Base-by-base conservation (phyloP, 1,139 yeast species). In the Zygoascus sp. region DNA sequence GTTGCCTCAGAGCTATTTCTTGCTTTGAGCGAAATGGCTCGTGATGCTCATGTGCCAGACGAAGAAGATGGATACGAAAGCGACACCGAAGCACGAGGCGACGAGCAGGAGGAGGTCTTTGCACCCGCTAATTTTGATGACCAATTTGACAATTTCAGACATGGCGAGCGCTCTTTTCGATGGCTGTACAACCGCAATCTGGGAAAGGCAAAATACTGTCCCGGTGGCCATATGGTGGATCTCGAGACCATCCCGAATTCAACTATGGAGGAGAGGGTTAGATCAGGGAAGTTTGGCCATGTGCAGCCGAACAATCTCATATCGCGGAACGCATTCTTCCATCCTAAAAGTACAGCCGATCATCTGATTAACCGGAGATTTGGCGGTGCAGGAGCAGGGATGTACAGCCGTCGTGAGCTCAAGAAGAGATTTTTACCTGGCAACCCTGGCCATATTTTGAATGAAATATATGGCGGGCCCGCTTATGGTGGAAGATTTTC, bases 401-500 rank as follows among this genome's bases (percentile, higher is more conserved):
- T n/a, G 28, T 11, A 30, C 40, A 10, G 49, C 50, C 39, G 35
- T 30, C 38, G 40, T 5, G 55, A 52, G 39, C 39, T 52, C 16
- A 25, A 49, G 1, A 50, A 48, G 25, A 47, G 52, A 22, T 53
- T 45, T 42, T 40, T 55, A 16, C 58, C 58, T 1, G 21, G 40
- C n/a, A 40, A 50, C 21, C 48, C 50, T 2, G 56, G 57, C 13
- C 47, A 48, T 11, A 25, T 51, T 16, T 50, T 51, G 7, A 32
- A 34, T 7, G 42, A 48, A 19, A 44, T 48, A 22, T 56, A 53
- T 36, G 51, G 47, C 16, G 58, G 55, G 19, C 59, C 63, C 8
- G 54, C 59, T 10, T 62, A 62, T 42, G 58, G 62, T 15, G 66
- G 66, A 22, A 60, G 58, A 46, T 62, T 61, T 41, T 58, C 63